phyloP scores from a whole-genome alignment of 768 basidiomycete species.

The Collybia mongolica region DNA sequence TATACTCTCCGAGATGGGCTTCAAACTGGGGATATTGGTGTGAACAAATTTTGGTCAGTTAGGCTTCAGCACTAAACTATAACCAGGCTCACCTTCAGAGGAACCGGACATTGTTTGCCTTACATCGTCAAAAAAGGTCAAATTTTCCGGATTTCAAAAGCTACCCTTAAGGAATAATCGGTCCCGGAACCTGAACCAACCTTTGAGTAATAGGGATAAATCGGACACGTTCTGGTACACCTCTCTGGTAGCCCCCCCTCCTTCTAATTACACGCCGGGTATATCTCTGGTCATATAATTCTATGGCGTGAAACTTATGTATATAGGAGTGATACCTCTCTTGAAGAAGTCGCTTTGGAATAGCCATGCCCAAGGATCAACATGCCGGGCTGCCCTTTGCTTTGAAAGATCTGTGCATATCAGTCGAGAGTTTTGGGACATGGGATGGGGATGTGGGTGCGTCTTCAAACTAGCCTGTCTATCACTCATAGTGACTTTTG shows the following conservation, averaged over 20 bases:
- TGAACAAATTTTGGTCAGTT: neutral
- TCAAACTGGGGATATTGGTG: neutral
- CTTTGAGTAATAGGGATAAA: no score
- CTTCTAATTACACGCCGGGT: conserved; percentile 65
- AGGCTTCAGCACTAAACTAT: neutral
- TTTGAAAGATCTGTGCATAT: conserved; percentile 62
- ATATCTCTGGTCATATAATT: neutral
- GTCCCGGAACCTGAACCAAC: neutral
- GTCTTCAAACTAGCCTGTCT: neutral
- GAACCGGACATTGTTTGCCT: neutral
- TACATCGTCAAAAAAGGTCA: neutral
- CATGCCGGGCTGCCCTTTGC: conserved; percentile 62
- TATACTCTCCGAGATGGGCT: no score
- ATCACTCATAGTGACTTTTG: neutral
- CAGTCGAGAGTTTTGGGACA: conserved; percentile 57
- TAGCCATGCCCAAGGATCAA: conserved; percentile 48
- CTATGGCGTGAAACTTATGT: neutral
- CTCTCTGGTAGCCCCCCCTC: conserved; percentile 38
- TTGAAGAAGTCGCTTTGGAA: conserved; percentile 54
- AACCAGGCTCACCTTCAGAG: no score
- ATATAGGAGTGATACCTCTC: conserved; percentile 61
- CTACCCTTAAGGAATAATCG: conserved; percentile 1
- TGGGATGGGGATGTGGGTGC: conserved; percentile 72
- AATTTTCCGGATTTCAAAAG: neutral
- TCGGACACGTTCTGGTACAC: conserved; percentile 68